Evolutionary conservation across 2,329 filamentous ascomycete genomes (phyloP), one percentile per base, ranked within the genome.

Genomic region (Escovopsis weberi): DNA sequence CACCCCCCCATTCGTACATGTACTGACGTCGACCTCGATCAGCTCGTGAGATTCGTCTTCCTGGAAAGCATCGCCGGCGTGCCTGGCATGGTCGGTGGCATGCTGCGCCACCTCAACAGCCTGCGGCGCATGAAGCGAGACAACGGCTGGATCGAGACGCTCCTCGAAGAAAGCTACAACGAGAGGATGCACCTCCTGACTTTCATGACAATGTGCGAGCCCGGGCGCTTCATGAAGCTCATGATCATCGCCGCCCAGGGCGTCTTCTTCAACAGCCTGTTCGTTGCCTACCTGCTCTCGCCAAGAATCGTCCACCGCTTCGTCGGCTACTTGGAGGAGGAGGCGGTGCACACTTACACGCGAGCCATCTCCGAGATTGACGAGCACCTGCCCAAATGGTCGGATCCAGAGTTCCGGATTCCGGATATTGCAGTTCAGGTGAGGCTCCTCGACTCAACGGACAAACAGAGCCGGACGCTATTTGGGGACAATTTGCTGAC

Each of bases 321-420:
- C 61, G 88, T 96, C 42, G 91, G 88, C 2, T 96, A 96, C 54
- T 77, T 98, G 11, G 91, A 98, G 62, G 91, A 98, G 60, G 91
- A 98, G 62, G 91, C 91, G 8, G 89, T 96, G 2, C 75, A 94
- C 56, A 98, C 91, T 0, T 98, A 98, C 66, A 91, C 86, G 1
- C 79, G 87, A 40, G 85, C 86, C 47, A 83, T 96, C 53, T 70
- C 78, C 50, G 91, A 96, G 56, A 74, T 98, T 23, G 88, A 96
- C 45, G 71, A 74, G 3, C 74, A 77, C 45, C 67, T 95, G 12
- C 87, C 88, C 1, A 78, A 78, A 52, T 98, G 91, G 88, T 69
- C 75, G 26, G 70, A 76, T 47, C 63, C 66, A 1, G 73, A 78
- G 7, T 80, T 94, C 55, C 53, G 72, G 42, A 85, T 91, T 3